Evolutionary conservation across 768 basidiomycete genomes (phyloP).

Genomic region (Gyrodon lividus): DNA sequence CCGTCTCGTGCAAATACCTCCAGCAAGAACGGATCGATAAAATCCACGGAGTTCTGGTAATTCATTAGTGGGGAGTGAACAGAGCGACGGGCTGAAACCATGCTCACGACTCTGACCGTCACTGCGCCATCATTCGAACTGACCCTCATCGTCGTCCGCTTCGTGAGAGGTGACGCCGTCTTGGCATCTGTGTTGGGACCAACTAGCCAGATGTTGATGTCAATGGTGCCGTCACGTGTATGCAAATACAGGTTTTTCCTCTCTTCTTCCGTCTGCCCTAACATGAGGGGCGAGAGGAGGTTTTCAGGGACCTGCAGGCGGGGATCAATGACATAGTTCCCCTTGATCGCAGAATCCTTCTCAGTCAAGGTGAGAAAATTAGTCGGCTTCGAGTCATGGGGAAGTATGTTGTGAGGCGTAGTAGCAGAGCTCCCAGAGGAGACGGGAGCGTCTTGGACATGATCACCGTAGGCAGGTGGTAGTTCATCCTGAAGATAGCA

Average conservation of each 20-base stretch:
- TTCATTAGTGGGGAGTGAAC: neutral
- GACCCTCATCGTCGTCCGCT: slow-evolving; percentile 6
- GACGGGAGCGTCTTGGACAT: neutral
- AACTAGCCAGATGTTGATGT: slow-evolving; percentile 30
- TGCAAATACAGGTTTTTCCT: slow-evolving; percentile 14
- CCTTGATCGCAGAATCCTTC: slow-evolving; percentile 8
- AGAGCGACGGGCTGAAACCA: neutral
- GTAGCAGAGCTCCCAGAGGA: neutral
- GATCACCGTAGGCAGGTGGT: slow-evolving; percentile 9
- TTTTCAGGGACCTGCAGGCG: slow-evolving; percentile 8
- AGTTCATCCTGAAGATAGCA: neutral
- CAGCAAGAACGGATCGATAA: slow-evolving; percentile 9
- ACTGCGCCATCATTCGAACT: slow-evolving; percentile 10
- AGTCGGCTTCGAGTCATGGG: slow-evolving; percentile 4
- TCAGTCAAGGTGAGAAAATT: slow-evolving; percentile 10
- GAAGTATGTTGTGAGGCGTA: neutral
- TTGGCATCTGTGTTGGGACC: neutral
- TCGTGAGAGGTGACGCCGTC: neutral
- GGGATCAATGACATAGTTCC: slow-evolving; percentile 17
- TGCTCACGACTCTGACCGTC: slow-evolving; percentile 13
- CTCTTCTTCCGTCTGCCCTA: slow-evolving; percentile 3
- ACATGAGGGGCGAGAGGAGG: slow-evolving; percentile 11
- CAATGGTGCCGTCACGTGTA: slow-evolving; percentile 13
- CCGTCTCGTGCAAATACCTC: slow-evolving; percentile 26
- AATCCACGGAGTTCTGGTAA: slow-evolving; percentile 14